Evolutionary conservation across 2,329 filamentous ascomycete species (phyloP), one percentile per base, ranked within the genome.

Genomic region (Fusarium tricinctum): DNA sequence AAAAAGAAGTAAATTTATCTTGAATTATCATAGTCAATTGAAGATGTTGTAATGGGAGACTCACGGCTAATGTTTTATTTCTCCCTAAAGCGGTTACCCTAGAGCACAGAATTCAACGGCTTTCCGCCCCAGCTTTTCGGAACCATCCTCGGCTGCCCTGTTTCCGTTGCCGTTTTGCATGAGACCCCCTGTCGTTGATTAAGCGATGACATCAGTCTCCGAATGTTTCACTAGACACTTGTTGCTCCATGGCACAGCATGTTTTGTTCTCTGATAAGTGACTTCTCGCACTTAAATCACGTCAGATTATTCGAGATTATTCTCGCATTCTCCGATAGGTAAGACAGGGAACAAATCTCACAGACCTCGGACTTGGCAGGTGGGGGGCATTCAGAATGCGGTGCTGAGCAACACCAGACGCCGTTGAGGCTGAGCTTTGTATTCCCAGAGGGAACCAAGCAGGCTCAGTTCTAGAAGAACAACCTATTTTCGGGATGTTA

Each of bases 181-280:
- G 8, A 38, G 20, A 14, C 32, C 40, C 66, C 56, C 43, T 69
- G 61, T 69, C 55, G 15, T 58, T 26, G 12, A 38, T 17, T 26
- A 33, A 32, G 30, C 35, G 38, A 69, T 69, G 66, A 69, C 66
- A 69, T 69, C 66, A 69, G 66, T 38, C 32, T 28, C n/a, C 5
- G 28, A 30, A n/a, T 43, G 46, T 69, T 55, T 45, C 60, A 43
- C 19, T 17, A 43, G 40, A 55, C 58, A 45, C 43, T 19, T 35
- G 40, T 66, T 53, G 22, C 35, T 20, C 5, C 20, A 55, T 45
- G 22, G 40, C 7, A 33, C 40, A 26, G 30, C 17, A 39, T 48
- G 40, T 40, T 40, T 43, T 51, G n/a, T 32, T 32, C 19, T 14
- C 32, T 30, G 12, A 23, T 32, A 35, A 22, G 17, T 55, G 56